Evolutionary conservation across 208 protist species (phyloP).

Genomic region (Balamuthia mandrillaris): DNA sequence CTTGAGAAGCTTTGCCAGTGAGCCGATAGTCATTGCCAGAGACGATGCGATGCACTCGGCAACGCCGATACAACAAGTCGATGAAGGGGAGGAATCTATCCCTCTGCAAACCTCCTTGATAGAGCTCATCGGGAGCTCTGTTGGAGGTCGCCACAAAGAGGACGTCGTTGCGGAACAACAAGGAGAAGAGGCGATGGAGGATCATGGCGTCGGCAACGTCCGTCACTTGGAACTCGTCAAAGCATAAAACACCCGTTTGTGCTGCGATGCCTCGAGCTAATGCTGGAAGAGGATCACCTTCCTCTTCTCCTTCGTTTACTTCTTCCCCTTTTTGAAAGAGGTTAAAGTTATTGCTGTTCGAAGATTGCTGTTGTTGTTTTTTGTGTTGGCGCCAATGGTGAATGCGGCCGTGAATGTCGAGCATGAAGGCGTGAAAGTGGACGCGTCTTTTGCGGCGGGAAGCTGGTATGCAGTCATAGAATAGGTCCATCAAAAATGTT

Average conservation of each 20-base stretch:
- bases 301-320: background rate
- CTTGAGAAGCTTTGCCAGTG: constrained; percentile 27
- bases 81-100: constrained; percentile 92
- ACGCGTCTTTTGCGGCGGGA: constrained; percentile 80
- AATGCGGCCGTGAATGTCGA: constrained; percentile 78
- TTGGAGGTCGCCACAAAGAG: constrained; percentile 91
- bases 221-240: constrained; percentile 80
- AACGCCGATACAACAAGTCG: constrained; percentile 82
- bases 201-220: constrained; percentile 94
- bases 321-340: background rate
- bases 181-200: constrained; percentile 83
- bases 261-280: constrained; percentile 80
- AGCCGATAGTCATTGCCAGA: constrained; percentile 88
- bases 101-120: constrained; percentile 87
- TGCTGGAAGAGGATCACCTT: constrained; percentile 67
- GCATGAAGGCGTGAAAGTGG: constrained; percentile 94
- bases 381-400: constrained; percentile 19
- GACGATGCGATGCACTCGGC: constrained; percentile 80
- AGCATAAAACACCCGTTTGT: constrained; percentile 88
- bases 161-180: constrained; percentile 81
- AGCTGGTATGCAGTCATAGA: constrained; percentile 77
- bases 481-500: constrained; percentile 92
- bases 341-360: background rate
- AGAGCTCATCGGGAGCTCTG: constrained; percentile 71
- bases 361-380: constrained; percentile 38